phyloP scores from a whole-genome alignment of 345 rosid species.

The Crucihimalaya himalaica region DNA sequence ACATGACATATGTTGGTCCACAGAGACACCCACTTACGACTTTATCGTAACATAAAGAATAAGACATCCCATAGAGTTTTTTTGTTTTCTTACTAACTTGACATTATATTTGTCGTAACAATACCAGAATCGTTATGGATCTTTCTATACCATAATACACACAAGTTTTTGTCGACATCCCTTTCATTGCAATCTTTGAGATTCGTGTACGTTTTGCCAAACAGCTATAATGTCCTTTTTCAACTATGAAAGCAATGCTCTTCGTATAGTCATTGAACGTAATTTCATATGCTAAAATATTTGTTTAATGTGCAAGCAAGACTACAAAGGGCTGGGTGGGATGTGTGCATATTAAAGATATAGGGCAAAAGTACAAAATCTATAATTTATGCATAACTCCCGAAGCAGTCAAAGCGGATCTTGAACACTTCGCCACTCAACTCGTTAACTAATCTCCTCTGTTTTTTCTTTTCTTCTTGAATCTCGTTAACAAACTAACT shows the following conservation, averaged over 20 bases:
- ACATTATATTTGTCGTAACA: constrained; percentile 23
- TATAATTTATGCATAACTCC: constrained; percentile 31
- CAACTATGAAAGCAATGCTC: constrained; percentile 27
- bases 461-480: neutral
- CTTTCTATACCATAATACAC: neutral
- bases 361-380: constrained; percentile 27
- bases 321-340: constrained; percentile 16
- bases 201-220: constrained; percentile 28
- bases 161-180: constrained; percentile 2
- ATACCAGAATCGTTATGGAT: constrained; percentile 21
- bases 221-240: constrained; percentile 18
- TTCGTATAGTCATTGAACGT: too few relatives aligned
- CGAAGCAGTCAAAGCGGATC: constrained; percentile 43
- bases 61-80: constrained; percentile 25
- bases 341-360: constrained; percentile 16
- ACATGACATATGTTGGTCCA: constrained; percentile 39
- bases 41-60: constrained; percentile 33
- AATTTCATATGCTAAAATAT: neutral
- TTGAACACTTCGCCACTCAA: constrained; percentile 37
- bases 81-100: constrained; percentile 25
- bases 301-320: constrained; percentile 1
- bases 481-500: constrained; percentile 26
- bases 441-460: constrained; percentile 12
- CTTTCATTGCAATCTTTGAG: constrained; percentile 17
- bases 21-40: constrained; percentile 34